Evolutionary conservation across 768 basidiomycete species (phyloP).

Genomic region (Lentinula aciculospora): DNA sequence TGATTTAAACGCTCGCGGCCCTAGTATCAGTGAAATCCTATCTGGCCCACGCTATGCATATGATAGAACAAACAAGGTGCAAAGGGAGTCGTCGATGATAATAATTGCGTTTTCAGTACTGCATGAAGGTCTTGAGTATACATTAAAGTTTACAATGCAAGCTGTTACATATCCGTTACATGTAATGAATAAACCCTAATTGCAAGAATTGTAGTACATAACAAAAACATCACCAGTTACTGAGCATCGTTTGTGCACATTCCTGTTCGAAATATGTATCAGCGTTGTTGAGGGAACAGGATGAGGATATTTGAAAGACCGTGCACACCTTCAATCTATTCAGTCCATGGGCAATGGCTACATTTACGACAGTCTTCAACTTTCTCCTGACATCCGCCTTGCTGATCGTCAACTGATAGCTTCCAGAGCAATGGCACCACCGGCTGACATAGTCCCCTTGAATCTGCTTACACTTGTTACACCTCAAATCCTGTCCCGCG

Average conservation of each 20-base stretch:
- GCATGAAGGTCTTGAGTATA: too few relatives aligned
- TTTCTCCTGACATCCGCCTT: conserved; percentile 68
- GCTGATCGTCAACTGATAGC: conserved; percentile 67
- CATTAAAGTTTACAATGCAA: too few relatives aligned
- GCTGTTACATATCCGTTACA: too few relatives aligned
- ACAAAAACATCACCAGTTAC: conserved; percentile 27
- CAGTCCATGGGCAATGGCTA: conserved; percentile 70
- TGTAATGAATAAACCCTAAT: too few relatives aligned
- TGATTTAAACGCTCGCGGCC: too few relatives aligned
- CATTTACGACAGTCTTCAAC: conserved; percentile 78
- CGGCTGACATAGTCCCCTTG: conserved; percentile 83
- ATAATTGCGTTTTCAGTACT: too few relatives aligned
- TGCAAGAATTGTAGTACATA: too few relatives aligned
- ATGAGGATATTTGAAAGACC: background rate
- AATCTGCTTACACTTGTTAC: conserved; percentile 85
- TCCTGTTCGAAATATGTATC: conserved; percentile 27
- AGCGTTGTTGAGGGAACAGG: conserved; percentile 5
- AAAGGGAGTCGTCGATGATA: too few relatives aligned
- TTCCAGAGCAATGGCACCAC: conserved; percentile 86
- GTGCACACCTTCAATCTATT: conserved; percentile 54
- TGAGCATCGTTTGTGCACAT: conserved; percentile 37
- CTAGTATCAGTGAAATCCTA: too few relatives aligned
- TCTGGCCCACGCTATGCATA: too few relatives aligned
- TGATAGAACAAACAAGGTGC: too few relatives aligned
- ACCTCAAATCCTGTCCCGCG: conserved; percentile 86